These are phyloP conservation scores for Sequoia sempervirens DNA, from an alignment of 75 land plant species.

Conservation along the genomic window DNA sequence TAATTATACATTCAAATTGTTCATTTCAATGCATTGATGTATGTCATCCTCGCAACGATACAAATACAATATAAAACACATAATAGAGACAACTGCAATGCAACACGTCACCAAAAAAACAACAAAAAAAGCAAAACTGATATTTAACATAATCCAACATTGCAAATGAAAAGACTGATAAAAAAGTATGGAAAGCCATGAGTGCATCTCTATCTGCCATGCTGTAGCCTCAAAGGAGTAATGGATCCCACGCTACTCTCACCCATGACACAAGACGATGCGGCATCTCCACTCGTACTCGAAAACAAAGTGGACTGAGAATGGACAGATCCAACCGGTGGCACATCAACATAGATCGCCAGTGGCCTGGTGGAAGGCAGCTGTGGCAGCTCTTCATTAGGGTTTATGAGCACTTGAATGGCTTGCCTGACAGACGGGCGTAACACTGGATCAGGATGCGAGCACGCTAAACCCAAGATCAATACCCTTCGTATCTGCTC, in stretches of 20 bases:
- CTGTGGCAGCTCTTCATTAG: background rate
- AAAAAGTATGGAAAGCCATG: too few species aligned
- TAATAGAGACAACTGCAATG: too few species aligned
- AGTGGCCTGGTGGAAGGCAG: background rate
- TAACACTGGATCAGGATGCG: constrained; percentile 43
- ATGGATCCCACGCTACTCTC: background rate
- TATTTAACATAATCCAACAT: too few species aligned
- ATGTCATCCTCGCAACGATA: too few species aligned
- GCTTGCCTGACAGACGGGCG: constrained; percentile 55
- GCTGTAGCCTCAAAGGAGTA: background rate
- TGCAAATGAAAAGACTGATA: too few species aligned
- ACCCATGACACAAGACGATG: background rate
- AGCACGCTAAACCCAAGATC: constrained; percentile 53
- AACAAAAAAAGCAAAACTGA: too few species aligned
- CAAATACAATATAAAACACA: too few species aligned
- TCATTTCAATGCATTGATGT: too few species aligned
- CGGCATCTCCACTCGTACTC: background rate
- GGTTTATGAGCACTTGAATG: constrained; percentile 19
- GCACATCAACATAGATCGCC: background rate
- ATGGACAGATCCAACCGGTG: background rate
- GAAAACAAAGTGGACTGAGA: background rate
- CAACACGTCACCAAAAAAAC: too few species aligned
- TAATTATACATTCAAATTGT: too few species aligned
- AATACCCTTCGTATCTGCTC: constrained; percentile 38
- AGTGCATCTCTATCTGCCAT: background rate